Percentiles rank a stretch among this genome's conserved stretches.
Evolutionary conservation across 768 basidiomycete genomes (phyloP).

Genomic region (Xerocomus spinulosus): DNA sequence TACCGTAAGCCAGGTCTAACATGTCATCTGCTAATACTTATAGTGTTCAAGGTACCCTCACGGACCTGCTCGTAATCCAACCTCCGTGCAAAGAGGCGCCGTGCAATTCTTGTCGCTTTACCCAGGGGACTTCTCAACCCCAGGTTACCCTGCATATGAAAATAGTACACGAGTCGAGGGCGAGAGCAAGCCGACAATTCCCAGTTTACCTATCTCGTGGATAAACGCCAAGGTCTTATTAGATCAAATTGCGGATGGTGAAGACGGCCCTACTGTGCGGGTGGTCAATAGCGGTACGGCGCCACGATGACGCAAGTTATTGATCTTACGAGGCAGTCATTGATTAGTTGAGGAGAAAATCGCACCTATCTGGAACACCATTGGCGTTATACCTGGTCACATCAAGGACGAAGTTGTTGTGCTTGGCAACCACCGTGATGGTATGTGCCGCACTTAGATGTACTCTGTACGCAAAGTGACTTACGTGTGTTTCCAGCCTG

Average conservation of each 20-base stretch:
- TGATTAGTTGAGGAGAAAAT: conserved; percentile 67
- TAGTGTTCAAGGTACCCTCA: conserved; percentile 41
- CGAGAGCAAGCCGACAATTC: conserved; percentile 66
- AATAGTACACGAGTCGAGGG: conserved; percentile 63
- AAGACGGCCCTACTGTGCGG: conserved; percentile 39
- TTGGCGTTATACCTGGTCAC: conserved; percentile 80
- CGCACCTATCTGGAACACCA: conserved; percentile 89
- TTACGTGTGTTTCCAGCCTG: conserved; percentile 19
- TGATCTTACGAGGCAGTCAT: neutral
- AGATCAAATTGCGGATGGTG: conserved; percentile 37
- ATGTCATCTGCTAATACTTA: neutral
- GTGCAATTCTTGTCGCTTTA: conserved; percentile 68
- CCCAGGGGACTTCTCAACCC: conserved; percentile 81
- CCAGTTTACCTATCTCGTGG: conserved; percentile 91
- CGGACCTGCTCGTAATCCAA: conserved; percentile 85
- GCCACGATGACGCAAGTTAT: neutral
- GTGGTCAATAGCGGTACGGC: conserved; percentile 52
- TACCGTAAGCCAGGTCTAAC: conserved; percentile 38
- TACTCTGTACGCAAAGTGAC: neutral
- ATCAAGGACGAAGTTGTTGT: conserved; percentile 82
- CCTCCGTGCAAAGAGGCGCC: conserved; percentile 81
- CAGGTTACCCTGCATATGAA: conserved; percentile 82
- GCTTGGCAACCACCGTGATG: conserved; percentile 87
- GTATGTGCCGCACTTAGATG: conserved; percentile 34
- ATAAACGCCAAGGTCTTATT: conserved; percentile 70